Evolutionary conservation across 1,284 basidiomycete genomes (phyloP), one percentile per base, ranked within the genome.

Genomic region (Phellopilus nigrolimitatus): DNA sequence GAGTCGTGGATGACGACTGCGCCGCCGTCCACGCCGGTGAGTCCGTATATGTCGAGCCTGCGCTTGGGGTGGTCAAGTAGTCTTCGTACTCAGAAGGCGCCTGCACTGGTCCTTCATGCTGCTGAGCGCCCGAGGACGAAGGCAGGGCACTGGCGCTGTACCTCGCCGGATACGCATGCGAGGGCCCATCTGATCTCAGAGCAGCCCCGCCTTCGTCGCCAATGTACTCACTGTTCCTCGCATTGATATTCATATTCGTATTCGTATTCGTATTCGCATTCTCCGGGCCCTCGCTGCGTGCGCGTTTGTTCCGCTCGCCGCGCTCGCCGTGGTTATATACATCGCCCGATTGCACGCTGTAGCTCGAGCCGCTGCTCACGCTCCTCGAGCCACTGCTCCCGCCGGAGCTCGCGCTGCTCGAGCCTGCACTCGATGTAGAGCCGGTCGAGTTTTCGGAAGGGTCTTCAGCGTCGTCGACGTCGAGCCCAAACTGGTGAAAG

Each of bases 291-390:
- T 56, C 54, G 25, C 54, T 56, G 15, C 54, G 47, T 6, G 54
- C 54, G 21, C 54, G 52, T 34, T 56, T 52, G 39, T 56, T 56
- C n/a, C n/a, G n/a, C n/a, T n/a, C n/a, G n/a, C n/a, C n/a, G 38
- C 54, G 52, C 17, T 56, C 54, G 36, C 39, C 28, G 36, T 48
- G 34, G 12, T 25, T 33, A 25, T 42, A 51, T 4, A 6, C 49
- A 45, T 42, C 47, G 3, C 27, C 47, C 19, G 33, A 39, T 9
- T 13, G n/a, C 10, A 47, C 44, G 25, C 33, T 46, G 21, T 49
- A 49, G 21, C 31, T 33, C 34, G 19, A 47, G 10, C 31, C 34
- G 17, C 40, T 36, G 45, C 36, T 47, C 33, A 15, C 45, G 36
- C 39, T 19, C 28, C n/a, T n/a, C n/a, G n/a, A n/a, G n/a, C n/a